phyloP scores from a whole-genome alignment of 768 basidiomycete species.

The Mycena chlorophos region DNA sequence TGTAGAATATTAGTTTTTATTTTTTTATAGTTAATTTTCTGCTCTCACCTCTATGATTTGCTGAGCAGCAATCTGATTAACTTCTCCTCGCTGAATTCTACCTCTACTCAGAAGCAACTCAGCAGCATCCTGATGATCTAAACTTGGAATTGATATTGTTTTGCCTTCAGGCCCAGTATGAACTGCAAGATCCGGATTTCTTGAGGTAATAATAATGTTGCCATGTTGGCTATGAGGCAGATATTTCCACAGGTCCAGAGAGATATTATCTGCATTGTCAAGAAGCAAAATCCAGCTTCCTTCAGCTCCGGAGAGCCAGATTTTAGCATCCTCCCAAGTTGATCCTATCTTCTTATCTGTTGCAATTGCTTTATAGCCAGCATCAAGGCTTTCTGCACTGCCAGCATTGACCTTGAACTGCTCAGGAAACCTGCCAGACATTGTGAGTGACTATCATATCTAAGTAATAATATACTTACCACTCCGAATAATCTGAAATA shows the following conservation, averaged over 20 bases:
- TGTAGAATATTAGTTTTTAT: neutral
- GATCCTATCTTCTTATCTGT: neutral
- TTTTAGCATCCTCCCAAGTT: neutral
- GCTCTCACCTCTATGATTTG: neutral
- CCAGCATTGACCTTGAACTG: conserved; percentile 7
- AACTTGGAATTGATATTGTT: neutral
- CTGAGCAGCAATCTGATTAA: neutral
- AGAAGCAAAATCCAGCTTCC: conserved; percentile 2
- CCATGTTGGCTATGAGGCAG: conserved; percentile 10
- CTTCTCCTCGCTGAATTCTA: neutral
- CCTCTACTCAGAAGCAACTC: neutral
- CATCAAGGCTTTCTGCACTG: conserved; percentile 4
- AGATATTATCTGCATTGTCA: conserved; percentile 12
- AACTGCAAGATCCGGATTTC: conserved; percentile 4
- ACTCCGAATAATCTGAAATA: neutral
- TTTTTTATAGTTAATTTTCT: neutral
- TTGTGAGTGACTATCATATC: neutral
- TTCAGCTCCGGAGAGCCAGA: neutral
- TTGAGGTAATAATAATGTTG: conserved; percentile 15
- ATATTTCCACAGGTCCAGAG: neutral
- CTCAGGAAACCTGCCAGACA: conserved; percentile 2
- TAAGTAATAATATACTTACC: neutral
- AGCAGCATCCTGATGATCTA: conserved; percentile 5
- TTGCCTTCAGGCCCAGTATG: neutral
- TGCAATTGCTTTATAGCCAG: conserved; percentile 2